Evolutionary conservation across 768 basidiomycete species (phyloP).

Genomic region (Epithele typhae): DNA sequence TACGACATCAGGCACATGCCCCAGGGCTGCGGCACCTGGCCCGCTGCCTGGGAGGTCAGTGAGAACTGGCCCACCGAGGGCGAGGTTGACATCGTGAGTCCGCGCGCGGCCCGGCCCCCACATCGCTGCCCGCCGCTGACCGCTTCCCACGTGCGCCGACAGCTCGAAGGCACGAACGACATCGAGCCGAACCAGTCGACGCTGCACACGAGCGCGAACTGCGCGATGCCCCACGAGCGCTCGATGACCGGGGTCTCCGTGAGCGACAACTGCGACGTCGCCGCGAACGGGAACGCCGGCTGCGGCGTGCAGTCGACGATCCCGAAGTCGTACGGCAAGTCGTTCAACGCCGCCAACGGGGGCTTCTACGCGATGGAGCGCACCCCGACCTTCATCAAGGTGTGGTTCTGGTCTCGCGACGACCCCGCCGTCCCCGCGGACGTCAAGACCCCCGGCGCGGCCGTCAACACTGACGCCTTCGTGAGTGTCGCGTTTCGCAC

Average conservation of each 20-base stretch:
- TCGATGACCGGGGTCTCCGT: constrained; percentile 42
- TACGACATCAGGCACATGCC: constrained; percentile 58
- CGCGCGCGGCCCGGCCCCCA: no score
- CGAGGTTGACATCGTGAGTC: constrained; percentile 35
- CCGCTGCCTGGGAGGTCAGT: constrained; percentile 54
- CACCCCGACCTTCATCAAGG: constrained; percentile 50
- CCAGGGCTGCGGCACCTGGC: constrained; percentile 46
- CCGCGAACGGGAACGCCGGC: constrained; percentile 46
- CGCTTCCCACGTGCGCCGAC: no score
- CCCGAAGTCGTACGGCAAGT: constrained; percentile 48
- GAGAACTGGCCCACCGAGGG: constrained; percentile 46
- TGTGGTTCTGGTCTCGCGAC: constrained; percentile 68
- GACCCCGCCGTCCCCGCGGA: constrained; percentile 41
- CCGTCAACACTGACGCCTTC: constrained; percentile 50
- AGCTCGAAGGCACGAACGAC: constrained; percentile 55
- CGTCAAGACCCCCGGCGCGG: constrained; percentile 35
- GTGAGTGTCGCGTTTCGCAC: constrained; percentile 26
- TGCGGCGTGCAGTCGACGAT: constrained; percentile 45
- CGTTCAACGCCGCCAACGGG: constrained; percentile 55
- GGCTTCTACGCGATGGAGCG: constrained; percentile 67
- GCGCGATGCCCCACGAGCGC: constrained; percentile 45
- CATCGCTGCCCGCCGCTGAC: no score
- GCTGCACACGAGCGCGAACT: constrained; percentile 54
- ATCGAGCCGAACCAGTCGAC: constrained; percentile 46
- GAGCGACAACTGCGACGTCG: constrained; percentile 45